phyloP scores from a whole-genome alignment of 2,329 filamentous ascomycete species.

The Colletotrichum acutatum region DNA sequence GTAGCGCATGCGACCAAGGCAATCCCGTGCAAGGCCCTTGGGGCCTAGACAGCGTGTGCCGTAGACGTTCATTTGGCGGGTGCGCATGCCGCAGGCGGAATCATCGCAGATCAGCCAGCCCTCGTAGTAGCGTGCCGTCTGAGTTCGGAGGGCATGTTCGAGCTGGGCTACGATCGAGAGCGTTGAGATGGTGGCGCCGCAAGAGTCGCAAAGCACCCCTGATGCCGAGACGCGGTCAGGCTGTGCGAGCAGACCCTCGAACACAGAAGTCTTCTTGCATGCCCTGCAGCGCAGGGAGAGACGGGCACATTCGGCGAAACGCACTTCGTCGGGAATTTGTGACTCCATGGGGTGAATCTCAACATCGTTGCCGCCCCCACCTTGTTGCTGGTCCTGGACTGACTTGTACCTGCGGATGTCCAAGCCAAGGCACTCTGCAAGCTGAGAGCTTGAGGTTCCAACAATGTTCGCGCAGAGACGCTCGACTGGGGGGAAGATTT shows the following conservation, averaged over 20 bases:
- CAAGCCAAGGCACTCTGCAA: slow-evolving; percentile 93
- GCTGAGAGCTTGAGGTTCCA: slow-evolving; percentile 88
- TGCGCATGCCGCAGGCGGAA: slow-evolving; percentile 84
- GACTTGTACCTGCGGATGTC: slow-evolving; percentile 86
- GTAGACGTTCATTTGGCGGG: slow-evolving; percentile 92
- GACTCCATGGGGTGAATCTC: slow-evolving; percentile 93
- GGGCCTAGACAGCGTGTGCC: slow-evolving; percentile 90
- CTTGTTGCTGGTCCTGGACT: slow-evolving; percentile 56
- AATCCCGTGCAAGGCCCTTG: slow-evolving; percentile 84
- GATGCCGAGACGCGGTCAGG: slow-evolving; percentile 73
- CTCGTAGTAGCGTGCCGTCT: slow-evolving; percentile 89
- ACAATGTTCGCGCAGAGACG: slow-evolving; percentile 96
- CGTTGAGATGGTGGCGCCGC: slow-evolving; percentile 72
- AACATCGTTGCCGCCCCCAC: slow-evolving; percentile 64
- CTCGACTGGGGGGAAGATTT: slow-evolving; percentile 97
- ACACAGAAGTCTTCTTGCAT: slow-evolving; percentile 79
- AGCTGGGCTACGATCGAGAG: slow-evolving; percentile 87
- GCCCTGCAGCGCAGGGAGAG: slow-evolving; percentile 82
- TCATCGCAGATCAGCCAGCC: slow-evolving; percentile 94
- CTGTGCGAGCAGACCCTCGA: slow-evolving; percentile 77
- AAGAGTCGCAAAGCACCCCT: slow-evolving; percentile 78
- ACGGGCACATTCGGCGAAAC: slow-evolving; percentile 84
- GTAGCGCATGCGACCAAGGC: slow-evolving; percentile 87
- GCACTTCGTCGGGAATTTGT: slow-evolving; percentile 90
- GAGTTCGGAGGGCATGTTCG: slow-evolving; percentile 82